Evolutionary conservation across 2,329 filamentous ascomycete species (phyloP).

Genomic region (Monosporascus sp.): DNA sequence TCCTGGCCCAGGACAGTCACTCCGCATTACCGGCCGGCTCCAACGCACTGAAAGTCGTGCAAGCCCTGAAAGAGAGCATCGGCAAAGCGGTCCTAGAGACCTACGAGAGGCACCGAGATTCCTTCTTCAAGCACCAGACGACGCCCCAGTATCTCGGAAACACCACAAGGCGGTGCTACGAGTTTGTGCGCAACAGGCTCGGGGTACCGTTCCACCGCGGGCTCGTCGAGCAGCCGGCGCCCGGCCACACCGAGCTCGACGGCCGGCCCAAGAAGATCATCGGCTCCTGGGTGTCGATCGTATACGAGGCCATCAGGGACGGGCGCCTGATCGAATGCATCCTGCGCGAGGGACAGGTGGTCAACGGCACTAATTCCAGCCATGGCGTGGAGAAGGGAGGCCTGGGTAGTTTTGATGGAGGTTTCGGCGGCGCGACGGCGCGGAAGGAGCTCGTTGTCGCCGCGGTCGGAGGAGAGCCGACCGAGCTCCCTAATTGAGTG

Average conservation of each 20-base stretch:
- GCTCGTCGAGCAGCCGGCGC: slow-evolving; percentile 14
- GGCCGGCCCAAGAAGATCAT: slow-evolving; percentile 16
- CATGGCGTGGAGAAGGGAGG: not conserved
- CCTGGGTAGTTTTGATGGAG: not conserved
- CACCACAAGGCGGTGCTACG: slow-evolving; percentile 9
- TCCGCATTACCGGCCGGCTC: not conserved
- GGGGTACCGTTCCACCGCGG: slow-evolving; percentile 18
- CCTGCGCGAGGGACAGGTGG: not conserved
- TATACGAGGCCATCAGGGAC: slow-evolving; percentile 10
- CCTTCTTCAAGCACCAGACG: slow-evolving; percentile 3
- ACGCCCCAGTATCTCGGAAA: slow-evolving; percentile 12
- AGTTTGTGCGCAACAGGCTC: slow-evolving; percentile 14
- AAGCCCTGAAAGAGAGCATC: not conserved
- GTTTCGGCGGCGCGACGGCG: not conserved
- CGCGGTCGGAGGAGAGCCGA: too few relatives aligned
- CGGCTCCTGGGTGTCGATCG: slow-evolving; percentile 15
- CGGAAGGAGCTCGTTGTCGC: not conserved
- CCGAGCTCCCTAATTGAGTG: too few relatives aligned
- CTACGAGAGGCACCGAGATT: slow-evolving; percentile 5
- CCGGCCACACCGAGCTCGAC: slow-evolving; percentile 5
- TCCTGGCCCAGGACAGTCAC: not conserved
- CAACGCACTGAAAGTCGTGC: not conserved
- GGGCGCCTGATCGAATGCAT: not conserved
- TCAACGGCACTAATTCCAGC: not conserved
- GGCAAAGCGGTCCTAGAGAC: slow-evolving; percentile 1